Evolutionary conservation across 2,329 filamentous ascomycete species (phyloP).

Genomic region (Exophiala lecanii-corni): DNA sequence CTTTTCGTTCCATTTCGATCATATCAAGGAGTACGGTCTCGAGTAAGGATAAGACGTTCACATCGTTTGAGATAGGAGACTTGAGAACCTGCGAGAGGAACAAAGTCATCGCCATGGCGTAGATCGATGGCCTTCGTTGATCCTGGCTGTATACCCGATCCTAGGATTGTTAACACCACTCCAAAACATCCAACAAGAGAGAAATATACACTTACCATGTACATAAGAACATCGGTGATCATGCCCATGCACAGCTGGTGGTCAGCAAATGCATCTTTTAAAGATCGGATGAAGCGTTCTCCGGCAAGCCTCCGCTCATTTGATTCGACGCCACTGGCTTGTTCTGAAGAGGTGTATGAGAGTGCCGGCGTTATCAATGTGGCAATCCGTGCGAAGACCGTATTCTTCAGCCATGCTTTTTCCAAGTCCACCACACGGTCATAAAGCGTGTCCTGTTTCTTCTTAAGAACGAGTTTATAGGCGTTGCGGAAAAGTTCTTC

Average conservation of each 20-base stretch:
- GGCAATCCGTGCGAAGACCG: constrained; percentile 68
- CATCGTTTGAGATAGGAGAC: constrained; percentile 46
- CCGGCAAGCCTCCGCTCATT: constrained; percentile 76
- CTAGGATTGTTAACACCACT: constrained; percentile 34
- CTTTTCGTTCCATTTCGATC: constrained; percentile 85
- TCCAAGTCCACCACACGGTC: constrained; percentile 76
- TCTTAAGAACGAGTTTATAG: constrained; percentile 89
- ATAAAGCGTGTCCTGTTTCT: constrained; percentile 78
- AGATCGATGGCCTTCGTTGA: constrained; percentile 70
- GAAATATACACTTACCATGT: constrained; percentile 57
- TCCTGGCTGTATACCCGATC: constrained; percentile 79
- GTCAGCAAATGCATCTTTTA: constrained; percentile 78
- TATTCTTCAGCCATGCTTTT: constrained; percentile 68
- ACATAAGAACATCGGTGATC: constrained; percentile 95
- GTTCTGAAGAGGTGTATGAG: constrained; percentile 48
- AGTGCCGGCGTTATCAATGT: constrained; percentile 67
- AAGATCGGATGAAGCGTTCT: constrained; percentile 71
- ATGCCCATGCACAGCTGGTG: constrained; percentile 94
- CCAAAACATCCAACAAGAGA: constrained; percentile 2
- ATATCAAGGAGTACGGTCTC: constrained; percentile 82
- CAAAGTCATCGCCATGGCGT: constrained; percentile 75
- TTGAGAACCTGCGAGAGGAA: constrained; percentile 83
- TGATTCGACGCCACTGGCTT: constrained; percentile 52
- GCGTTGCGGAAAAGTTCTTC: constrained; percentile 91
- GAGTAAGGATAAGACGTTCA: constrained; percentile 66